Base-by-base conservation (phyloP, 768 basidiomycete species). In the Rubroboletus pulcherrimus region DNA sequence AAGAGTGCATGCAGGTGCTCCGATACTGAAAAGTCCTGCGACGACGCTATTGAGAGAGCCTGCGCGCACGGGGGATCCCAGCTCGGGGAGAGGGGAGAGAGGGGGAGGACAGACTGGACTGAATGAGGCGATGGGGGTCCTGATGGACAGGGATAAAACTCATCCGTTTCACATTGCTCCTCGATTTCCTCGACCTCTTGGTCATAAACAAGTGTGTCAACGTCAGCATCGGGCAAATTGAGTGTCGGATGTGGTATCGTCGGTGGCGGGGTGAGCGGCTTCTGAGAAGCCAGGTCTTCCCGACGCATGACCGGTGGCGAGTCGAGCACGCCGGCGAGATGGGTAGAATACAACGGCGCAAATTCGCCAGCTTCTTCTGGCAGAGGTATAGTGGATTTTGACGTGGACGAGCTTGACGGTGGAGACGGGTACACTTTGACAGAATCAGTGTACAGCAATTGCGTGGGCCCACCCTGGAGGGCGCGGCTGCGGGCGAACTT, bases 181-280 rank as follows among this genome's bases (percentile, higher is more conserved):
- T 59, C 69, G 3, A 52, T 54, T 24, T 54, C 57, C 48, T 59
- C 56, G 21, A 42, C 42, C 15, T 56, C 56, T 38, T 59, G 55
- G 31, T 60, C 62, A 7, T 65, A 53, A 41, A 53, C 55, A 31
- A 31, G 29, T 5, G 38, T 9, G 15, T 71, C 69, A 14, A 51
- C 29, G 43, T 76, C 76, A 9, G 63, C 42, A 29, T 73, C 73
- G 8, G 79, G 78, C 33, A 79, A 56, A 42, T 62, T 67, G 21
- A 69, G 69, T 0, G 72, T 74, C 41, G 64, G 56, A 30, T 69
- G 73, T 21, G 75, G 74, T 51, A 76, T 66, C 19, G 76, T 78
- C 35, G 75, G 72, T 17, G 78, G 78, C 49, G 78, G 78, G 19
- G 77, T 76, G 55, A 73, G 67, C 3, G 71, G 77, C 58, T 56